Conservation (phyloP, 2,329 filamentous ascomycete species). For the Microcera coccophila region DNA sequence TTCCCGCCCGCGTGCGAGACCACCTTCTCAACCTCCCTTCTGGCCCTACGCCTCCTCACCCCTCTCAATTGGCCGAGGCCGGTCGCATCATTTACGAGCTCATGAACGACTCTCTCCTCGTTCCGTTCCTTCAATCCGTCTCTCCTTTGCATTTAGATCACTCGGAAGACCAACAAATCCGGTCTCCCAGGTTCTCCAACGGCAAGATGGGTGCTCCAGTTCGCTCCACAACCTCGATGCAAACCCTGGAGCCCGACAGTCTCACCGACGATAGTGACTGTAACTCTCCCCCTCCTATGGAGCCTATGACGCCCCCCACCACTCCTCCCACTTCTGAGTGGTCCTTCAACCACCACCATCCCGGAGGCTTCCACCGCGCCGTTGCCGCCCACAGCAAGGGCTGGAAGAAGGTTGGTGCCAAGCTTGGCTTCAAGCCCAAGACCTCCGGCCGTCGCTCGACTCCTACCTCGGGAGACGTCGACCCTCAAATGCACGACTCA, state of each 20-base stretch:
- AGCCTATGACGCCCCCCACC: slow-evolving; percentile 70
- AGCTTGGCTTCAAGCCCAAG: slow-evolving; percentile 56
- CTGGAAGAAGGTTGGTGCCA: slow-evolving; percentile 63
- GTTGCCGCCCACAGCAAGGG: slow-evolving; percentile 53
- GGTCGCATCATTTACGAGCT: slow-evolving; percentile 88
- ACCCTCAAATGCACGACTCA: slow-evolving; percentile 36
- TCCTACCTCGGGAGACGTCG: slow-evolving; percentile 40
- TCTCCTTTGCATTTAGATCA: slow-evolving; percentile 36
- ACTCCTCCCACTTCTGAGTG: slow-evolving; percentile 64
- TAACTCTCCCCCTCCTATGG: slow-evolving; percentile 52
- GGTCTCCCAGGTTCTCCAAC: slow-evolving; percentile 42
- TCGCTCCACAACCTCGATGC: slow-evolving; percentile 40
- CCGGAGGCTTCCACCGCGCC: slow-evolving; percentile 51
- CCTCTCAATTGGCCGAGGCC: slow-evolving; percentile 73
- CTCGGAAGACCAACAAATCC: slow-evolving; percentile 34
- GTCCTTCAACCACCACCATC: slow-evolving; percentile 48
- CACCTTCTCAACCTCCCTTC: slow-evolving; percentile 57
- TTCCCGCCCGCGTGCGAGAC: slow-evolving; percentile 82
- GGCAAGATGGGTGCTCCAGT: slow-evolving; percentile 35
- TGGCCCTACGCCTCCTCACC: slow-evolving; percentile 64
- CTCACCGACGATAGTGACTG: slow-evolving; percentile 63
- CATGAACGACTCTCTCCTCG: slow-evolving; percentile 94
- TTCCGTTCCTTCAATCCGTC: slow-evolving; percentile 81
- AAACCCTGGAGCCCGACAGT: slow-evolving; percentile 47
- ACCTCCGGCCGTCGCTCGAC: slow-evolving; percentile 41